Evolutionary conservation across 305 asterid species (phyloP).

Genomic region (Fraxinus greggii): DNA sequence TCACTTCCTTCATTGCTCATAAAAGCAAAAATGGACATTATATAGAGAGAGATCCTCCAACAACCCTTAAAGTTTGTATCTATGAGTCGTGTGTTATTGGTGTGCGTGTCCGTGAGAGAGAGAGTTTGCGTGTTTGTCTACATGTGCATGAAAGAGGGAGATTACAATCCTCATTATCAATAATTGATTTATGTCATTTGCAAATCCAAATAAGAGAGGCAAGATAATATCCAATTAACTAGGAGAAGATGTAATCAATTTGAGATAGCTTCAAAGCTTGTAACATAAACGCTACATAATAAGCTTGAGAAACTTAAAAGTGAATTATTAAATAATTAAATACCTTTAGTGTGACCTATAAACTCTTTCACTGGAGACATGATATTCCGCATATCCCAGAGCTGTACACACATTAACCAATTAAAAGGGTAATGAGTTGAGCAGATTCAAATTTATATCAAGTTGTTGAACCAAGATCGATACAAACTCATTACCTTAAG

Average conservation of each 20-base stretch:
- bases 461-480: conserved; percentile 14
- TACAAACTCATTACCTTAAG: conserved; percentile 57
- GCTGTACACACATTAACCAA: conserved; percentile 49
- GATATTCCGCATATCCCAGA: conserved; percentile 96
- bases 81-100: background rate
- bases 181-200: conserved; percentile 12
- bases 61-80: background rate
- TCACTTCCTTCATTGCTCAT: background rate
- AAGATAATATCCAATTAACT: conserved; percentile 9
- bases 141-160: background rate
- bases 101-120: background rate
- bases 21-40: background rate
- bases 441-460: conserved; percentile 10
- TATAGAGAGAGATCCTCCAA: background rate
- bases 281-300: background rate
- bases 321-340: background rate
- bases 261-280: background rate
- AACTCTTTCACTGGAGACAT: conserved; percentile 93
- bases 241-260: conserved; percentile 12
- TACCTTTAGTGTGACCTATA: conserved; percentile 96
- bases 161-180: background rate
- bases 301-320: background rate
- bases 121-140: background rate
- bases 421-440: conserved; percentile 21
- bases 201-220: background rate